Conservation (phyloP, 305 asterid genomes). For the Galium porrigens region DNA sequence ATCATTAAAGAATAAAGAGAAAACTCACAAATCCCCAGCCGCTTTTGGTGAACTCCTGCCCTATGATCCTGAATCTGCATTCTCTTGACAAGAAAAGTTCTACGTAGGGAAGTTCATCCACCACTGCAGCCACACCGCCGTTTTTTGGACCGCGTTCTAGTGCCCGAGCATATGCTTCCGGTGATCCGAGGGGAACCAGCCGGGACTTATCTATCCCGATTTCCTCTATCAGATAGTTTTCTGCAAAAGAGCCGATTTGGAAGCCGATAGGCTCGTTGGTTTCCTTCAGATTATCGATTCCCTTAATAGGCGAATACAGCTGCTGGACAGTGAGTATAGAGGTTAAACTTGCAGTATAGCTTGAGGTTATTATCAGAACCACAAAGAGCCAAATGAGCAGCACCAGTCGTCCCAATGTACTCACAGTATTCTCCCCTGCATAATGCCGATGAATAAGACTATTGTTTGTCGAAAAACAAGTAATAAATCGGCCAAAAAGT, state of each 20-base stretch:
- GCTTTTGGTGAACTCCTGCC: conserved; percentile 44
- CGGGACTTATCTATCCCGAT: conserved; percentile 39
- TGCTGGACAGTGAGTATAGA: conserved; percentile 55
- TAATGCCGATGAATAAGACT: not conserved
- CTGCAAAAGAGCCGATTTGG: conserved; percentile 60
- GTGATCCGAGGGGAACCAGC: conserved; percentile 44
- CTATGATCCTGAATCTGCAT: conserved; percentile 39
- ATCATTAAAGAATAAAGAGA: no score
- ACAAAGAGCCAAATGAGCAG: conserved; percentile 56
- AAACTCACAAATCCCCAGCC: conserved; percentile 70
- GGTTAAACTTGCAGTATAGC: conserved; percentile 65
- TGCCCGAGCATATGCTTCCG: conserved; percentile 38
- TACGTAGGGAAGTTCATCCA: conserved; percentile 51
- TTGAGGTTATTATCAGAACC: conserved; percentile 45
- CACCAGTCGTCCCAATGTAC: conserved; percentile 44
- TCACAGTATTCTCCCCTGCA: conserved; percentile 43
- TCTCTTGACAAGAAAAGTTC: conserved; percentile 42
- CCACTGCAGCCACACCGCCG: conserved; percentile 59
- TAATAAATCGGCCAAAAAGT: not conserved
- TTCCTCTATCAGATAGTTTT: conserved; percentile 33
- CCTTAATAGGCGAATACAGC: conserved; percentile 42
- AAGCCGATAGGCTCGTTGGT: conserved; percentile 41
- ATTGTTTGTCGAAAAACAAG: not conserved
- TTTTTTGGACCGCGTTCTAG: conserved; percentile 35
- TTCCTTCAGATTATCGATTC: conserved; percentile 37